Conservation (phyloP, 2,329 filamentous ascomycete genomes). For the Colletotrichum sidae region DNA sequence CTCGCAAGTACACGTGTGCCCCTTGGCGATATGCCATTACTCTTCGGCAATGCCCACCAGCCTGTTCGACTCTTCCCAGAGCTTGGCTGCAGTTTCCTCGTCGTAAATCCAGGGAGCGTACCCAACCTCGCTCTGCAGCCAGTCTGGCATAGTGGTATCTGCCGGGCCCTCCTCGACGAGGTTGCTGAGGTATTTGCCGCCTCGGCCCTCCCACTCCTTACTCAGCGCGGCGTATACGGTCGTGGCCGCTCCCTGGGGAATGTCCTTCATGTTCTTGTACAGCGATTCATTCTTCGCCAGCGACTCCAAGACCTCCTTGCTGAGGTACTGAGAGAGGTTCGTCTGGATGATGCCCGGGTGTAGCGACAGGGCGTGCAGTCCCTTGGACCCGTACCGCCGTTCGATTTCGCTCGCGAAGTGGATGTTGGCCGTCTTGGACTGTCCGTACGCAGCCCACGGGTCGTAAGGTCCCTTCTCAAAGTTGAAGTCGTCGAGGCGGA, state of each 20-base stretch:
- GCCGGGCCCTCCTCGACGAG: background rate
- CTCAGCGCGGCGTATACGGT: constrained; percentile 51
- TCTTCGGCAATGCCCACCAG: background rate
- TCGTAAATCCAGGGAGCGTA: constrained; percentile 39
- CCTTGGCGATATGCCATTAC: no score
- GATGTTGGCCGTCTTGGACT: constrained; percentile 63
- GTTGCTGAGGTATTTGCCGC: constrained; percentile 49
- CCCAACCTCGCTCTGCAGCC: constrained; percentile 4
- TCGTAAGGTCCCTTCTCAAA: constrained; percentile 44
- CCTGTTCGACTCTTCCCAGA: constrained; percentile 4
- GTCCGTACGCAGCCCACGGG: constrained; percentile 54
- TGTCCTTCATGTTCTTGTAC: constrained; percentile 23
- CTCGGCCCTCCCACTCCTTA: constrained; percentile 51
- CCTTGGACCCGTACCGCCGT: constrained; percentile 39
- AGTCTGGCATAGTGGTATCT: background rate
- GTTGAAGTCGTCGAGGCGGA: constrained; percentile 46
- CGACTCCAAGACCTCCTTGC: background rate
- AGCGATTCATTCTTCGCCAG: background rate
- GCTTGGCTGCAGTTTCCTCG: background rate
- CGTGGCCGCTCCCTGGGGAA: constrained; percentile 56
- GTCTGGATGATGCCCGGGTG: constrained; percentile 56
- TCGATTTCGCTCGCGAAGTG: constrained; percentile 51
- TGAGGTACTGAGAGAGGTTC: background rate
- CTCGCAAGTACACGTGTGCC: no score
- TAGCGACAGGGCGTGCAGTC: constrained; percentile 54